Evolutionary conservation across 2,329 filamentous ascomycete species (phyloP), one percentile per base, ranked within the genome.

Genomic region (Tolypocladium cylindrosporum): DNA sequence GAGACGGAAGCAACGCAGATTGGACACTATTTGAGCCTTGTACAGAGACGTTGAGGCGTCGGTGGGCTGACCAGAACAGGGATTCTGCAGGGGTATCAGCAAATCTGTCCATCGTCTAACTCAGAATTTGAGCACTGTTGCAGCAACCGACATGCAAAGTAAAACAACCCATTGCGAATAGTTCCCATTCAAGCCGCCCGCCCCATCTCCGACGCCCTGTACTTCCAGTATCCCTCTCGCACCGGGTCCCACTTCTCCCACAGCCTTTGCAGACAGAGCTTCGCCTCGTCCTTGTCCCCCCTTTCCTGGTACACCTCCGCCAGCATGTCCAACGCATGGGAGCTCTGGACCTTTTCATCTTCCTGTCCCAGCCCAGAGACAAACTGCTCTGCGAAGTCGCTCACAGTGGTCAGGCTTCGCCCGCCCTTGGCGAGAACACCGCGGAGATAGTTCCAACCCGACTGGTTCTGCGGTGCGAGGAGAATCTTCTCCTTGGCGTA

Each of bases 171-270:
- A 36, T 51, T 13, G 31, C 48, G 2, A 11, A n/a, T 9, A 9
- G 11, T 37, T 3, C 8, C 31, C 19, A 10, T 37, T 55, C 39
- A 54, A 37, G 40, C 14, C 9, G n/a, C 16, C 16, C 14, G 39
- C 10, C 57, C 52, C 14, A 72, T 59, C 60, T 71, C 65, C 42
- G 65, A 61, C 19, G 67, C 64, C 36, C 73, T 67, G 55, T 75
- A 96, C 66, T 89, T 86, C 94, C 94, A 99, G 74, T 97, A 99
- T 62, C 92, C 93, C 63, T 86, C 87, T 59, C 94, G 80, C 60
- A 99, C 88, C 8, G 90, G 90, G 78, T 99, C 94, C 81, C 91
- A 99, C 76, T 87, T 92, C 67, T 88, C 85, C 54, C 84, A 88
- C 67, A 99, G 72, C 61, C 95, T 76, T 59, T 82, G 81, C 66